Percentiles rank a stretch among this genome's conserved stretches.
Conservation (phyloP, 169 alveolate species). For the Plasmodium vivax region DNA sequence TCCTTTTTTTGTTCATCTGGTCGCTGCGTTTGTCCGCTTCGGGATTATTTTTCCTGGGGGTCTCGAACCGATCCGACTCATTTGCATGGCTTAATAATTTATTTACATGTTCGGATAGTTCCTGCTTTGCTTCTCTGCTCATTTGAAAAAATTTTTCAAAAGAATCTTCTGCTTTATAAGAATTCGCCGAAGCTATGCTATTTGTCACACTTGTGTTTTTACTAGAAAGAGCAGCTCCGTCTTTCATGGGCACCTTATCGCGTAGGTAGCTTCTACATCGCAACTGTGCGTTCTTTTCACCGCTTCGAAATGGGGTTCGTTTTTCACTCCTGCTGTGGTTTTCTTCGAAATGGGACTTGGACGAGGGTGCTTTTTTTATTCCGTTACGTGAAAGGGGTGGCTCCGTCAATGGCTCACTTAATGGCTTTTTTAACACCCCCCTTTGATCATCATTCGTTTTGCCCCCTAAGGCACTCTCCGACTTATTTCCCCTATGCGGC, state of each 20-base stretch:
- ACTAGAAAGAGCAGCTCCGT: not conserved
- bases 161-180: constrained; percentile 2
- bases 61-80: constrained; percentile 2
- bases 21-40: not conserved
- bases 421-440: not conserved
- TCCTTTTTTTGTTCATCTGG: constrained; percentile 2
- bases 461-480: not conserved
- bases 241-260: not conserved
- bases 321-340: not conserved
- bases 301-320: not conserved
- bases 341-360: not conserved
- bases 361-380: not conserved
- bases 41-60: not conserved
- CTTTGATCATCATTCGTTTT: not conserved
- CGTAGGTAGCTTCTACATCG: not conserved
- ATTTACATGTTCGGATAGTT: constrained; percentile 67
- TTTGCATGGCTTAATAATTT: constrained; percentile 8
- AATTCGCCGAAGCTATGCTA: constrained; percentile 12
- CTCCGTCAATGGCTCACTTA: not conserved
- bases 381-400: not conserved
- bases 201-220: constrained; percentile 9
- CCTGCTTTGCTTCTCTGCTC: constrained; percentile 40
- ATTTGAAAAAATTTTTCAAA: constrained; percentile 39
- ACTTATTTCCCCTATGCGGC: not conserved
- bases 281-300: not conserved